phyloP scores from a whole-genome alignment of 2,329 filamentous ascomycete genomes.

The Drechslera avenae region DNA sequence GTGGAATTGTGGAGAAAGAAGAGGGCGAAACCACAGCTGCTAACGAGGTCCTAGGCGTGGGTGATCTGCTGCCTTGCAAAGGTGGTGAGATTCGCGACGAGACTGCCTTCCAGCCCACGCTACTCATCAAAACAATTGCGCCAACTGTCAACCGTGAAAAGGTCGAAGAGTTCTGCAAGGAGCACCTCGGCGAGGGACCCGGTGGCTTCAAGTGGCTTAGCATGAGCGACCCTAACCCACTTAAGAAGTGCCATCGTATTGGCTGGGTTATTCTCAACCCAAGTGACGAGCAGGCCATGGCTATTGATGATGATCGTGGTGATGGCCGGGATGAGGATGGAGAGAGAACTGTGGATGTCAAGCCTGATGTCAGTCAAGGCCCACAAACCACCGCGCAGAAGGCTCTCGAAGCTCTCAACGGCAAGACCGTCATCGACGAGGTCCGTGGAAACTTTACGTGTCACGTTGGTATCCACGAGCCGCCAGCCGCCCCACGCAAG shows the following conservation, averaged over 20 bases:
- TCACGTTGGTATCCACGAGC: slow-evolving; percentile 94
- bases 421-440: slow-evolving; percentile 95
- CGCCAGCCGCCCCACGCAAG: slow-evolving; percentile 82
- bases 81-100: slow-evolving; percentile 90
- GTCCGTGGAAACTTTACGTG: slow-evolving; percentile 94
- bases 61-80: slow-evolving; percentile 82
- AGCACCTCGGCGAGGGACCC: slow-evolving; percentile 87
- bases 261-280: slow-evolving; percentile 98
- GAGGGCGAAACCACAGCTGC: slow-evolving; percentile 91
- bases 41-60: slow-evolving; percentile 90
- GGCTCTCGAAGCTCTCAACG: slow-evolving; percentile 91
- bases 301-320: slow-evolving; percentile 72
- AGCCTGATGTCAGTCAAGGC: slow-evolving; percentile 50
- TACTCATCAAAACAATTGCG: slow-evolving; percentile 97
- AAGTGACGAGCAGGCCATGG: slow-evolving; percentile 66
- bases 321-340: slow-evolving; percentile 73
- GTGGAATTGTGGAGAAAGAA: slow-evolving; percentile 88
- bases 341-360: slow-evolving; percentile 62
- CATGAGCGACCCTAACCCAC: slow-evolving; percentile 92
- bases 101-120: slow-evolving; percentile 82
- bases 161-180: slow-evolving; percentile 91
- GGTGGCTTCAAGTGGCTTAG: slow-evolving; percentile 96
- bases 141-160: slow-evolving; percentile 94
- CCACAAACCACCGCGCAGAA: slow-evolving; percentile 71
- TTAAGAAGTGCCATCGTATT: slow-evolving; percentile 96